Percentiles rank a stretch among this genome's conserved stretches.
Conservation (phyloP, 202 grass and related monocot genomes). For the Setaria italica region DNA sequence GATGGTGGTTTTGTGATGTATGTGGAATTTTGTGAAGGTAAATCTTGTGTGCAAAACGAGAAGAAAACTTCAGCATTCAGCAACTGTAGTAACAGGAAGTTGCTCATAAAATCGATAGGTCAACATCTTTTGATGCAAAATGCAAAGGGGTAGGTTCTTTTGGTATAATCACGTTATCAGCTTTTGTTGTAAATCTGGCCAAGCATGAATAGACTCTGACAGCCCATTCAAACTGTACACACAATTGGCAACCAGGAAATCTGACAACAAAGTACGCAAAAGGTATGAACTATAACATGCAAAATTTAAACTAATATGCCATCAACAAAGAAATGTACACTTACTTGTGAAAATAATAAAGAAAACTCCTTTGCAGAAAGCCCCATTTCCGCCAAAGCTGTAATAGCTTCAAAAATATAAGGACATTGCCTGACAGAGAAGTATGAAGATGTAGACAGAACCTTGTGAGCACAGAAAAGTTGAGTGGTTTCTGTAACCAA, state of each 20-base stretch:
- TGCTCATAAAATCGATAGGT: slow-evolving; percentile 7
- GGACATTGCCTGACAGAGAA: slow-evolving; percentile 72
- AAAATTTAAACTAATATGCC: slow-evolving; percentile 2
- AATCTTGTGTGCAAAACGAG: background rate
- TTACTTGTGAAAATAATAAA: slow-evolving; percentile 84
- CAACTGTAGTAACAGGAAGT: slow-evolving; percentile 5
- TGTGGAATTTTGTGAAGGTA: slow-evolving; percentile 8
- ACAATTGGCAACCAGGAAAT: slow-evolving; percentile 14
- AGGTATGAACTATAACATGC: slow-evolving; percentile 13
- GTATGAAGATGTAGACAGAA: slow-evolving; percentile 33
- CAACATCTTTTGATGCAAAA: slow-evolving; percentile 1
- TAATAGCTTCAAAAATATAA: slow-evolving; percentile 90
- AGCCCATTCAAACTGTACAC: background rate
- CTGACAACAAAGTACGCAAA: background rate
- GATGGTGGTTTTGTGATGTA: slow-evolving; percentile 18
- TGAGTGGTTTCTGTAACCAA: background rate
- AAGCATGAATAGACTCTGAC: background rate
- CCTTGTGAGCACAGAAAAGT: slow-evolving; percentile 20
- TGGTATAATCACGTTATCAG: background rate
- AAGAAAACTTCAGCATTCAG: background rate
- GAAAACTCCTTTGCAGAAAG: slow-evolving; percentile 89
- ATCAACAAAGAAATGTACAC: slow-evolving; percentile 25
- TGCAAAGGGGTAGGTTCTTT: background rate
- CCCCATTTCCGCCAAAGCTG: slow-evolving; percentile 90
- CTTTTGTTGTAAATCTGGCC: background rate